Conservation (phyloP, 2,329 filamentous ascomycete species). For the Fusarium guadeloupense region DNA sequence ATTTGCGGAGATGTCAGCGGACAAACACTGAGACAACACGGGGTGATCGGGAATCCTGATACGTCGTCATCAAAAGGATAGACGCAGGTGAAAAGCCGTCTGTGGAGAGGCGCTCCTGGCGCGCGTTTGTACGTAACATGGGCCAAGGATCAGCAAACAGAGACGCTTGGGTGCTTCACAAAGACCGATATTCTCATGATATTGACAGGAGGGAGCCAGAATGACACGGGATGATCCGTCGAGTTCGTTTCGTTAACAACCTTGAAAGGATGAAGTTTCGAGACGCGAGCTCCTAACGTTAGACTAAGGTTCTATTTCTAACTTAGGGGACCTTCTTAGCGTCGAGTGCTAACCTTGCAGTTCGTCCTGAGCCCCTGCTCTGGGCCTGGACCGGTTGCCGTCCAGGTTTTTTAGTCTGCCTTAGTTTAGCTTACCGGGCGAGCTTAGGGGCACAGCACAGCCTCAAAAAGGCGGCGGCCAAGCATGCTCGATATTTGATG, state of each 20-base stretch:
- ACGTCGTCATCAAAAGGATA: slow-evolving; percentile 18
- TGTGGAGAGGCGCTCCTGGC: not conserved
- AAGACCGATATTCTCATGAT: slow-evolving; percentile 7
- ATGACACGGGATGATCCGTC: slow-evolving; percentile 4
- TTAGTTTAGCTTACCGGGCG: slow-evolving; percentile 30
- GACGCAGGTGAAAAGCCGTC: slow-evolving; percentile 3
- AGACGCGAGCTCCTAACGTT: slow-evolving; percentile 17
- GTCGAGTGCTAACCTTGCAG: slow-evolving; percentile 17
- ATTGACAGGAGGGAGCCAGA: slow-evolving; percentile 26
- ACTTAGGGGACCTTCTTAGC: slow-evolving; percentile 28
- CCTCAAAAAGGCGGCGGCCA: slow-evolving; percentile 31
- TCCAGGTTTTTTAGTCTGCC: not conserved
- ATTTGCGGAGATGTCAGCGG: slow-evolving; percentile 8
- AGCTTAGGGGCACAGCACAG: slow-evolving; percentile 19
- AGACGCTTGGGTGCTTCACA: slow-evolving; percentile 7
- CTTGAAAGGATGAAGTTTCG: slow-evolving; percentile 5
- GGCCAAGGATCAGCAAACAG: slow-evolving; percentile 16
- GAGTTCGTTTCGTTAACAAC: slow-evolving; percentile 1
- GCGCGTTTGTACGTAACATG: slow-evolving; percentile 6
- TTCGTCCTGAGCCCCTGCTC: slow-evolving; percentile 25
- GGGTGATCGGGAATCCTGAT: slow-evolving; percentile 15
- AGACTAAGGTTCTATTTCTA: slow-evolving; percentile 15
- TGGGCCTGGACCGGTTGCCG: slow-evolving; percentile 32
- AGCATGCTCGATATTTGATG: slow-evolving; percentile 18
- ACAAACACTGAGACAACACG: not conserved